Base-by-base conservation (phyloP, 257 asterid species). In the Solanum pennellii region DNA sequence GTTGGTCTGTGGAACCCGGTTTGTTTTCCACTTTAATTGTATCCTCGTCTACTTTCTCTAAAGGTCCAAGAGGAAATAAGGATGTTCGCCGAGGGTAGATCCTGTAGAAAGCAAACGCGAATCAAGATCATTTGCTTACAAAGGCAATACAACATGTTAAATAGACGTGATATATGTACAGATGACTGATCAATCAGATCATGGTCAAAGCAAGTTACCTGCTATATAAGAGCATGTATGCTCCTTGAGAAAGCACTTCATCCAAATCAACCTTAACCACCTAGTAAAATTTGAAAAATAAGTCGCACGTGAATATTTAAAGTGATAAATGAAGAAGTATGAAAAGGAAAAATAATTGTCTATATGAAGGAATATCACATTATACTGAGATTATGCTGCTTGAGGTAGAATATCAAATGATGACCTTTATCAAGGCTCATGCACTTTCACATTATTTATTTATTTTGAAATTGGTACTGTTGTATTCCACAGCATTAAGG, bases 241-340 rank as follows among this genome's bases (percentile, higher is more conserved):
- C 98, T 89, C 98, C 98, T 92, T 95, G 99, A 1, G 98, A 95
- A 86, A 97, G 98, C 87, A 97, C 98, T 91, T 97, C 99, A 84
- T 95, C 98, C 91, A 94, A 87, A 86, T 92, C 97, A 88, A 93
- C 98, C 1, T 73, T 52, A 88, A 79, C 90, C 88, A 95, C 98
- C 99, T 97, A 93, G 73, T 62, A 86, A 91, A 83, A 83, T 31
- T 20, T 68, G 59, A 3, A 27, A 33, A 42, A 47, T 77, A 9
- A 84, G 83, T 41, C 62, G 29, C 59, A 82, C 52, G 20, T 60
- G 80, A 86, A 85, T 31, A 82, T 44, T 27, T 56, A n/a, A 62
- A 52, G 52, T 35, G n/a, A 72, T 27, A 49, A 56, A 49, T 18
- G 14, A 18, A 68, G 71, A 68, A n/a, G 2, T 45, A n/a, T 42